phyloP scores from a whole-genome alignment of 768 basidiomycete species.

The Flagelloscypha sp. region DNA sequence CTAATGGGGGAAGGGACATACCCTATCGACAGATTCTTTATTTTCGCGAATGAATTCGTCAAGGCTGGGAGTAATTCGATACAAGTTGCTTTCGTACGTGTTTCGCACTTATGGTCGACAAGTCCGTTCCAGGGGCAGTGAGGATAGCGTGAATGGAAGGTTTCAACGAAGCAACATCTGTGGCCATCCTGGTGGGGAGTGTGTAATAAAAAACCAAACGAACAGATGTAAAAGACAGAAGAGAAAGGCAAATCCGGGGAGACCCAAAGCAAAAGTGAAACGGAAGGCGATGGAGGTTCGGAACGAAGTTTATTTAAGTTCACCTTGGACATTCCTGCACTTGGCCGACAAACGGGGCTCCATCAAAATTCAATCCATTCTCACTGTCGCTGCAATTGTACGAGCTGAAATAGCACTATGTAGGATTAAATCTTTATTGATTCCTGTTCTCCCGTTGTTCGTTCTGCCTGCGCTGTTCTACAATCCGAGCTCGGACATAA shows the following conservation, averaged over 20 bases:
- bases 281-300: constrained; percentile 14
- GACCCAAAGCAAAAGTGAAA: constrained; percentile 7
- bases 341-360: too few species aligned
- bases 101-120: constrained; percentile 78
- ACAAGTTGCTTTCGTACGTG: constrained; percentile 73
- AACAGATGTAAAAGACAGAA: constrained; percentile 1
- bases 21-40: constrained; percentile 57
- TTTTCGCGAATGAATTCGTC: constrained; percentile 60
- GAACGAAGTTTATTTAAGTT: too few species aligned
- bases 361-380: too few species aligned
- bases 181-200: constrained; percentile 30
- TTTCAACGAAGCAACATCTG: constrained; percentile 48
- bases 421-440: neutral
- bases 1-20: constrained; percentile 20
- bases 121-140: constrained; percentile 67
- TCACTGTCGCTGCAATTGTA: too few species aligned
- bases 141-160: constrained; percentile 62
- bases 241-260: constrained; percentile 2
- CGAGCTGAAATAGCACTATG: too few species aligned
- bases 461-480: constrained; percentile 40
- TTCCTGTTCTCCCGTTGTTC: constrained; percentile 26
- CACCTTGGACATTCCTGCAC: too few species aligned
- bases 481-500: constrained; percentile 72
- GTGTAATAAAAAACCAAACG: constrained; percentile 7
- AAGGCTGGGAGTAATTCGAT: constrained; percentile 44